Base-by-base conservation (phyloP, 495 filamentous ascomycete genomes). In the Aspergillus egyptiacus region DNA sequence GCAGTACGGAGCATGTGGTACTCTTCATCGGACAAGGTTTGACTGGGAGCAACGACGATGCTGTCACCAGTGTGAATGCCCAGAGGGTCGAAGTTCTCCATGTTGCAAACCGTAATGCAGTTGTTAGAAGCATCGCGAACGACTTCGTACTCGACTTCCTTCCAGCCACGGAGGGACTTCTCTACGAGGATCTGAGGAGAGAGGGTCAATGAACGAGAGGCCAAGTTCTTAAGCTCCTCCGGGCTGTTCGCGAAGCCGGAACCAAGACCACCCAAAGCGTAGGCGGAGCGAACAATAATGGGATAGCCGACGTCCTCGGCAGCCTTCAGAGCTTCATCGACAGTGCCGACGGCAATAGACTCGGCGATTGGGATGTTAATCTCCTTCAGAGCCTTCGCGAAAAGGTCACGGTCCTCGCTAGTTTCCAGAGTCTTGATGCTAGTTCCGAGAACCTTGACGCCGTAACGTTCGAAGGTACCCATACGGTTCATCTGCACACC, bases 141-240 rank as follows among this genome's bases (percentile, higher is more conserved):
- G 27, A 97, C 91, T 66, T 97, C 91, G 63, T 97, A 97, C 66
- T 97, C 91, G 46, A 95, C 86, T 69, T 97, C 91, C 71, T 97
- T 97, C 91, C 91, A 98, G 58, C 91, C 91, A 72, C 96, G 96
- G 40, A 98, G 82, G n/a, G 91, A 96, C 74, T 98, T 98, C 76
- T 98, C 91, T 34, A 98, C 91, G 53, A 98, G 68, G 55, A 98
- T 96, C 66, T 98, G 91, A 36, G 91, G 89, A 18, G 93, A 87
- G n/a, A 98, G 81, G 32, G 91, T 93, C 41, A 98, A 78, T 23
- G 91, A 98, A 46, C 88, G 80, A 38, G 93, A 89, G 48, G 91
- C 87, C 73, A 98, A 74, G 63, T 98, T 87, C 56, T 86, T 82
- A 22, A 98, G 81, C 64, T 98, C 91, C 59, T 96, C 87, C 54